Conservation (phyloP, 2,329 filamentous ascomycete genomes). For the Colletotrichum sp. region DNA sequence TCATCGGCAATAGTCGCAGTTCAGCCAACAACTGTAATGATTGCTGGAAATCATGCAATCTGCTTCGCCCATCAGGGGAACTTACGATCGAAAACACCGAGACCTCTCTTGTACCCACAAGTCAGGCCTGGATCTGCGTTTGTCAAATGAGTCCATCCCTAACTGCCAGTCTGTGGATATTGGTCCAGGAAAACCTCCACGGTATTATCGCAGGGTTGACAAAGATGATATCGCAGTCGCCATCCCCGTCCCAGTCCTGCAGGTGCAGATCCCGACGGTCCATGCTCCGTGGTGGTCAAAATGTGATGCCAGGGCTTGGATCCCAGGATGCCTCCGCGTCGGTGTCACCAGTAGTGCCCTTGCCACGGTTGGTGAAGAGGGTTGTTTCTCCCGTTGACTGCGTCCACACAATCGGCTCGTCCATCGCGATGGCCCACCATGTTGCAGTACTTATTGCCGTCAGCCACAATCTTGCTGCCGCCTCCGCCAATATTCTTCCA, state of each 20-base stretch:
- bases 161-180: background rate
- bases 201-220: conserved; percentile 29
- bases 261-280: conserved; percentile 31
- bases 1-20: background rate
- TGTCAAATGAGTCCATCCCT: background rate
- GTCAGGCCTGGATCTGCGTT: background rate
- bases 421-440: conserved; percentile 17
- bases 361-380: conserved; percentile 14
- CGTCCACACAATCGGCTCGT: conserved; percentile 4
- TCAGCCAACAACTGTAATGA: fast-evolving
- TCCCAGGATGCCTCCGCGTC: background rate
- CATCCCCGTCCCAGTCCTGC: conserved; percentile 41
- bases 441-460: conserved; percentile 23
- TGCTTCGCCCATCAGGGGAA: background rate
- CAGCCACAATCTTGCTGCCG: conserved; percentile 8
- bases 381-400: background rate
- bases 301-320: background rate
- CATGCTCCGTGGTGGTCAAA: conserved; percentile 15
- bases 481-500: conserved; percentile 24
- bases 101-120: conserved; percentile 29
- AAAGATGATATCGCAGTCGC: conserved; percentile 35
- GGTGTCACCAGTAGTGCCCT: background rate
- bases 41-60: background rate
- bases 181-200: conserved; percentile 30
- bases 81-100: conserved; percentile 26